These are phyloP conservation scores for fission yeast (Schizosaccharomyces pombe) DNA, from an alignment of 805 yeast genomes.

Conservation along the genomic window ASM294v3 CU329670.1:4016001-4016500, in stretches of 20 bases:
- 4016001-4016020: constrained; percentile 22
- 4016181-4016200: constrained; percentile 46
- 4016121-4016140: constrained; percentile 35
- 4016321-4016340: constrained; percentile 23
- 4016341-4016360: constrained; percentile 21
- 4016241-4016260: constrained; percentile 56
- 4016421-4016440: constrained; percentile 30
- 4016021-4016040: constrained; percentile 47
- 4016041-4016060: constrained; percentile 28
- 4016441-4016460: constrained; percentile 7
- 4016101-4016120: constrained; percentile 35
- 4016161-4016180: constrained; percentile 82
- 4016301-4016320: constrained; percentile 60
- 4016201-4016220: background rate
- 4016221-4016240: constrained; percentile 2
- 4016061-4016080: constrained; percentile 58
- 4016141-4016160: constrained; percentile 58
- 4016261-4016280: constrained; percentile 56
- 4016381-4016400: constrained; percentile 37
- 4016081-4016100: constrained; percentile 58
- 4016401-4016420: constrained; percentile 38
- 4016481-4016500: too few relatives aligned
- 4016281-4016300: constrained; percentile 73
- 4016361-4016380: constrained; percentile 47
- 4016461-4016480: background rate